Percentiles rank a stretch among this genome's conserved stretches.
Evolutionary conservation across 2,329 filamentous ascomycete genomes (phyloP).

Genomic region (Calonectria crousiana): DNA sequence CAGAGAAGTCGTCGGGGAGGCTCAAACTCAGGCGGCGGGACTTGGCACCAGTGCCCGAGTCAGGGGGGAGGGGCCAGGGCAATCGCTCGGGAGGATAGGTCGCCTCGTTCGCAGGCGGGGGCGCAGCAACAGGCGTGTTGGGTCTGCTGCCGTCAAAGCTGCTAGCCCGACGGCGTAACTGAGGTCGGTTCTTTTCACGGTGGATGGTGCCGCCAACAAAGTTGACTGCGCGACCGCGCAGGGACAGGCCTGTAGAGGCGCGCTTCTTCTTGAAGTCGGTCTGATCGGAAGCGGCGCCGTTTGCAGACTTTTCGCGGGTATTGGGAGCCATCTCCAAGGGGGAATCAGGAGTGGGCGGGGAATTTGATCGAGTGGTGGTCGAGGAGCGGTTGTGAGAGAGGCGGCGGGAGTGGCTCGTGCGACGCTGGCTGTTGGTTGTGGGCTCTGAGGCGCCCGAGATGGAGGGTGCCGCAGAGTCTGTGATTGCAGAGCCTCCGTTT

Average conservation of each 20-base stretch:
- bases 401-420: constrained; percentile 49
- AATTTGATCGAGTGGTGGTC: constrained; percentile 60
- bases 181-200: constrained; percentile 38
- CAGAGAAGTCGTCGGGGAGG: constrained; percentile 79
- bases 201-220: constrained; percentile 53
- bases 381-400: constrained; percentile 62
- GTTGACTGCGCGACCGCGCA: constrained; percentile 62
- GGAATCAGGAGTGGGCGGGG: constrained; percentile 64
- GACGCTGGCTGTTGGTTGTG: constrained; percentile 46
- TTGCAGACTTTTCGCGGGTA: constrained; percentile 35
- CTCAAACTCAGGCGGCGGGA: constrained; percentile 81
- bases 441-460: constrained; percentile 41
- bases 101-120: constrained; percentile 39
- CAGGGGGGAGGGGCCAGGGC: constrained; percentile 73
- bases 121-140: constrained; percentile 35
- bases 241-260: constrained; percentile 62
- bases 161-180: constrained; percentile 55
- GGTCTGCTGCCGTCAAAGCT: constrained; percentile 60
- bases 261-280: constrained; percentile 66
- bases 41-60: constrained; percentile 80
- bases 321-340: constrained; percentile 56
- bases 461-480: constrained; percentile 41
- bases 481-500: constrained; percentile 39
- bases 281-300: constrained; percentile 54
- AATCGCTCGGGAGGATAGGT: constrained; percentile 57